Base-by-base conservation (phyloP, 305 asterid genomes). In the Rubia tinctorum region DNA sequence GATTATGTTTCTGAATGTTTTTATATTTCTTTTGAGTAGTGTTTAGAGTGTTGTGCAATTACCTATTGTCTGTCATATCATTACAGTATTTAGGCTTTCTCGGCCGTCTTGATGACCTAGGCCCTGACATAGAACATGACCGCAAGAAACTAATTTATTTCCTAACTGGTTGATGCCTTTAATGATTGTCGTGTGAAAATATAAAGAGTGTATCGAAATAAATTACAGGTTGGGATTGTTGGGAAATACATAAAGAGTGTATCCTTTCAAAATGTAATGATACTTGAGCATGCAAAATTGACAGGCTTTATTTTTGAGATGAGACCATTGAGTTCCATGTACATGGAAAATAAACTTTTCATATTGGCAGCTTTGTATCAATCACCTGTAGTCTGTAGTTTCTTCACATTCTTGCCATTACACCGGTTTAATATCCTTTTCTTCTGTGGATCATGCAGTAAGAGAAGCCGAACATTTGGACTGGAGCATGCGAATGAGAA, bases 391-490 rank as follows among this genome's bases (percentile, higher is more conserved):
- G 3, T 30, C 34, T 30, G 34, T 49, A n/a, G 22, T 18, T 64
- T 71, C 51, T 15, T 69, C 17, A 27, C 10, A 8, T 56, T 17
- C 47, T n/a, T 37, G 8, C 71, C 14, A n/a, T 59, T 64, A 14
- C 42, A 64, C 45, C 74, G 27, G 20, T 4, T 62, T 67, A 30
- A 74, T 73, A 74, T 37, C 53, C 55, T 62, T 72, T 42, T 49
- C 11, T 66, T 69, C 71, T 63, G 74, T 68, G 64, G 23, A 7
- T 71, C 53, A 53, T 77, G 80, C 88, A 93, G 97, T 90, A 76
- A 90, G 78, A 86, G 97, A 94, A 87, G 85, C 96, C 6, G 98
- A 91, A 42, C 97, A 90, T 86, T 85, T 94, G 80, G 89, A 87
- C 74, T 94, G 97, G 97, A 73, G 77, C 3, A 83, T 68, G 87